Percentiles rank a stretch among this genome's conserved stretches.
Evolutionary conservation across 2,329 filamentous ascomycete species (phyloP).

Genomic region (Fusarium tricinctum): DNA sequence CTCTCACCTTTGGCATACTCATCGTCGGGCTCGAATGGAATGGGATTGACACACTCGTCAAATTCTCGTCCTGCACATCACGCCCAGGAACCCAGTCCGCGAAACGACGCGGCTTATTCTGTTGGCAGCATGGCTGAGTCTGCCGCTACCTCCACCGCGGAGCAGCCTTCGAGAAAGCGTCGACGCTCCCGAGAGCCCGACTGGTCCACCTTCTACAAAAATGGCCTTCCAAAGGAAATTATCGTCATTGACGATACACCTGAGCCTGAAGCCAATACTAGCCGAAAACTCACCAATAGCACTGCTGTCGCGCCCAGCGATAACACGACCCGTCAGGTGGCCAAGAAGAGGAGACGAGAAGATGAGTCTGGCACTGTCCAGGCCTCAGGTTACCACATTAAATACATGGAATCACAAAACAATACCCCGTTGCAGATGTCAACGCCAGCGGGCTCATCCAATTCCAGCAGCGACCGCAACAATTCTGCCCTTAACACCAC

Average conservation of each 20-base stretch:
- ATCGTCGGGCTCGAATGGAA: slow-evolving; percentile 52
- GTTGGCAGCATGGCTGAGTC: slow-evolving; percentile 48
- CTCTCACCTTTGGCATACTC: slow-evolving; percentile 51
- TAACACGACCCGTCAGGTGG: slow-evolving; percentile 61
- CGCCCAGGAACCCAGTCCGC: slow-evolving; percentile 51
- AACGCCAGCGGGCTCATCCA: slow-evolving; percentile 76
- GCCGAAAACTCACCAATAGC: slow-evolving; percentile 57
- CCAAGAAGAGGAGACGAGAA: slow-evolving; percentile 81
- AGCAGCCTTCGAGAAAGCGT: slow-evolving; percentile 62
- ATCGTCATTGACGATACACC: slow-evolving; percentile 87
- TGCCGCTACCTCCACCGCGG: slow-evolving; percentile 49
- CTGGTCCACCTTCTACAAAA: slow-evolving; percentile 86
- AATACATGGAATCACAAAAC: slow-evolving; percentile 76
- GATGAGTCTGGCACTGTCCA: slow-evolving; percentile 62
- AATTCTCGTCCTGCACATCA: slow-evolving; percentile 50
- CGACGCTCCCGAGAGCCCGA: slow-evolving; percentile 76
- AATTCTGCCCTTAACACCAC: slow-evolving; percentile 86
- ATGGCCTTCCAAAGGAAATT: slow-evolving; percentile 85
- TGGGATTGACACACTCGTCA: slow-evolving; percentile 51
- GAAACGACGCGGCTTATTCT: slow-evolving; percentile 48
- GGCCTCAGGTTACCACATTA: slow-evolving; percentile 81
- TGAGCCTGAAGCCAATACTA: slow-evolving; percentile 64
- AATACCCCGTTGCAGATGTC: slow-evolving; percentile 78
- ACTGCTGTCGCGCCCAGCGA: slow-evolving; percentile 51
- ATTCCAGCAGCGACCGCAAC: slow-evolving; percentile 87